A percentile compares a stretch with the other conserved stretches of the same genome.
Conservation (phyloP, 2,329 filamentous ascomycete species). For the Penicillium sp. region DNA sequence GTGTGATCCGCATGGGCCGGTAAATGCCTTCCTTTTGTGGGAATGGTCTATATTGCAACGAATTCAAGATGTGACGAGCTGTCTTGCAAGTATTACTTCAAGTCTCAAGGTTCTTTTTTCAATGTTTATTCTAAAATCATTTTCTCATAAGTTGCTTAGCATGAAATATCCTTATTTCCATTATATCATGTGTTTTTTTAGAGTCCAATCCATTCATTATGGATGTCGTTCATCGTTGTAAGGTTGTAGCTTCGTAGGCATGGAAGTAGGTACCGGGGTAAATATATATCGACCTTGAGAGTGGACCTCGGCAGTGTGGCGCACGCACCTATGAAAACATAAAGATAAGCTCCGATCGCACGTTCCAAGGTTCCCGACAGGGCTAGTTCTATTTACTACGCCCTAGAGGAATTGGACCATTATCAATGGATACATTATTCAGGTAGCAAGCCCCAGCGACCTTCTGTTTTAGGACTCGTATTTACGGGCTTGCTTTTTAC, state of each 20-base stretch:
- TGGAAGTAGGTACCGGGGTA: too few relatives aligned
- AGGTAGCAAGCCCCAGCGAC: neutral
- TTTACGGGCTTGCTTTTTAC: neutral
- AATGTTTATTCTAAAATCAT: constrained; percentile 6
- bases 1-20: constrained; percentile 79
- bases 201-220: too few relatives aligned
- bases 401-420: too few relatives aligned
- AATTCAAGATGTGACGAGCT: constrained; percentile 25
- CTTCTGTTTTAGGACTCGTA: neutral
- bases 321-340: too few relatives aligned
- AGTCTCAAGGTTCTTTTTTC: neutral
- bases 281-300: too few relatives aligned
- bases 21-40: constrained; percentile 25
- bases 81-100: constrained; percentile 16
- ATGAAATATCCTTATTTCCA: neutral
- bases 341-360: too few relatives aligned
- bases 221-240: too few relatives aligned
- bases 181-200: neutral
- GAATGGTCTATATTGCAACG: constrained; percentile 12
- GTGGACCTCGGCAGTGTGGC: too few relatives aligned
- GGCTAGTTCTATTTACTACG: too few relatives aligned
- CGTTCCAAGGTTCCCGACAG: too few relatives aligned
- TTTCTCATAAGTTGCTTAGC: constrained; percentile 9
- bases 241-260: too few relatives aligned
- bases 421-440: too few relatives aligned